Base-by-base conservation (phyloP, 2,329 filamentous ascomycete species). In the Xylariales sp. region DNA sequence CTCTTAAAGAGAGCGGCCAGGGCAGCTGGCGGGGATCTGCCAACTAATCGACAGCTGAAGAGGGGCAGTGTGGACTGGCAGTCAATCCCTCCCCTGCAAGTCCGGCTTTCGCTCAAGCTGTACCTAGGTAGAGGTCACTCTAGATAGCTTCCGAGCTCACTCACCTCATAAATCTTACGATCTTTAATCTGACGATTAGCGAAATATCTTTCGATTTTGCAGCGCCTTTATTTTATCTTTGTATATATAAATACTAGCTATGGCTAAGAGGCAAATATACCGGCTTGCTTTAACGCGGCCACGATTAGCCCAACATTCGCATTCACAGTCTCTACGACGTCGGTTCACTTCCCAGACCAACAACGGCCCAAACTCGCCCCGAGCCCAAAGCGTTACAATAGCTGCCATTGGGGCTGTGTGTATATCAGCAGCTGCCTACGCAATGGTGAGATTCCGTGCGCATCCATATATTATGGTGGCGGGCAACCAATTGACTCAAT, bases 241-340 rank as follows among this genome's bases (percentile, higher is more conserved):
- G 1, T 34, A 54, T 53, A 49, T 49, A 56, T 58, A 66, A n/a
- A 32, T 32, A 32, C n/a, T 5, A 64, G 45, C 46, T 9, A 77
- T 77, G 75, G 73, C 73, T 50, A 74, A 69, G 55, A 64, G 71
- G 55, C 73, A 71, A 53, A 53, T 77, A n/a, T 61, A 63, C 59
- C 73, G 71, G 59, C 67, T 74, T 57, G 60, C 66, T 48, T 68
- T 68, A 14, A 67, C 69, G 62, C 74, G 75, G 45, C 68, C 72
- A 59, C 69, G 67, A 43, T 60, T 71, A 28, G 60, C 64, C 16
- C 72, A 67, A 64, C 32, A 67, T 16, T 64, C 67, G 30, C 64
- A 56, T 10, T 55, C 65, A n/a, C 66, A 52, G 30, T 62, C 64
- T 23, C 62, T 72, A 58, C 74, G 70, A 69, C 72, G 72, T 56